These are phyloP conservation scores for Ceraceosorus guamensis DNA, from an alignment of 1,284 basidiomycete species.

Conservation along the genomic window DNA sequence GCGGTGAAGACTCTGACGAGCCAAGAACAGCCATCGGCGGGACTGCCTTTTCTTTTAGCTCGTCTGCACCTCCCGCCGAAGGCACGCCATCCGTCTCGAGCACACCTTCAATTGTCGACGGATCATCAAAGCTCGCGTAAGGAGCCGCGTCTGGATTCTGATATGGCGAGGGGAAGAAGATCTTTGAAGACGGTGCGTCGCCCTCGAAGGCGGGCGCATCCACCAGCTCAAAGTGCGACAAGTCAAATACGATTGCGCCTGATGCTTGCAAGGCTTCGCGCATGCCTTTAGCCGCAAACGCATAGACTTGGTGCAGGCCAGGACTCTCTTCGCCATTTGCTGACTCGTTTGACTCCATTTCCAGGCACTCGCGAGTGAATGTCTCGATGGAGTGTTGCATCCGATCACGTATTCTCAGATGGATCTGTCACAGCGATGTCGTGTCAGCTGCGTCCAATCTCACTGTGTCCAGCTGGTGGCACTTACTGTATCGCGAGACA, in stretches of 20 bases:
- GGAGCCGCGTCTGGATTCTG: conserved; percentile 10
- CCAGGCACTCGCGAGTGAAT: conserved; percentile 87
- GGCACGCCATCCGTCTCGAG: conserved; percentile 9
- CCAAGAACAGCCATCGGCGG: conserved; percentile 41
- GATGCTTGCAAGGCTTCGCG: conserved; percentile 83
- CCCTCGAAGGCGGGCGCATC: conserved; percentile 56
- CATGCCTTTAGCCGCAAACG: conserved; percentile 76
- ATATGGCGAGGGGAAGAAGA: conserved; percentile 34
- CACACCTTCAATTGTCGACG: conserved; percentile 21
- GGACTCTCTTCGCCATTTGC: conserved; percentile 2
- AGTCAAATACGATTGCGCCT: conserved; percentile 81
- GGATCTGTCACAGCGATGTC: conserved; percentile 57
- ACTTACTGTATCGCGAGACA: conserved; percentile 80
- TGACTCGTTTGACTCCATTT: conserved; percentile 61
- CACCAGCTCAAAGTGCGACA: conserved; percentile 79
- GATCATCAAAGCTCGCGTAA: conserved; percentile 25
- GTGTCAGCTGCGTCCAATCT: conserved; percentile 5
- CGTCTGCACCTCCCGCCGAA: conserved; percentile 1
- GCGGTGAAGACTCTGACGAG: conserved; percentile 21
- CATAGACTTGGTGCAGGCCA: conserved; percentile 75
- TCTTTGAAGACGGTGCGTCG: conserved; percentile 17
- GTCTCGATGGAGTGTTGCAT: conserved; percentile 93
- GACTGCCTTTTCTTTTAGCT: conserved; percentile 18
- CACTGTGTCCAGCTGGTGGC: not conserved
- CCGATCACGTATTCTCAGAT: conserved; percentile 77